Percentiles rank a stretch among this genome's conserved stretches.
These are phyloP conservation scores for Alternaria atra DNA, from an alignment of 2,329 filamentous ascomycete genomes.

Conservation along the genomic window DNA sequence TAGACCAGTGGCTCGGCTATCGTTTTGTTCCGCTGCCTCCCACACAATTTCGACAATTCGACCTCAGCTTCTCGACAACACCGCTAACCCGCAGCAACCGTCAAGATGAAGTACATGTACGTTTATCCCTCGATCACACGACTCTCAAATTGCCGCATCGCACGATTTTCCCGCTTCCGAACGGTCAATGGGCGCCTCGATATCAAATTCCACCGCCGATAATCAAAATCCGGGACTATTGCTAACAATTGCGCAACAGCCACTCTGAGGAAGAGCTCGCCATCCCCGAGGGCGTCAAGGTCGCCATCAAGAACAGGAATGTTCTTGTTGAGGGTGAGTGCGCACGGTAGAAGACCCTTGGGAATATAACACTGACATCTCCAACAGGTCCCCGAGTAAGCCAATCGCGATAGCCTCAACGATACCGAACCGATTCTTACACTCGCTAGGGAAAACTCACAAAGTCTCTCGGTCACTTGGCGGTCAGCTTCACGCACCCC, in stretches of 20 bases:
- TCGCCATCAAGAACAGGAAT: conserved; percentile 94
- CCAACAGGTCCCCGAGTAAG: conserved; percentile 45
- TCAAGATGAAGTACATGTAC: conserved; percentile 97
- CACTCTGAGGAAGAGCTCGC: conserved; percentile 95
- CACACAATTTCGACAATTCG: conserved; percentile 21
- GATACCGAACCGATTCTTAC: conserved; percentile 28
- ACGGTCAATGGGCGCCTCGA: conserved; percentile 20
- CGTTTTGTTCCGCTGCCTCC: conserved; percentile 21
- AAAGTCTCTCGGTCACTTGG: conserved; percentile 96
- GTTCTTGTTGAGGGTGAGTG: conserved; percentile 97
- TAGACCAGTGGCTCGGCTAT: conserved; percentile 26
- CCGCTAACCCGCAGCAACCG: conserved; percentile 48
- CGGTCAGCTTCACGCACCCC: conserved; percentile 92
- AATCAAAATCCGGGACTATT: conserved; percentile 25
- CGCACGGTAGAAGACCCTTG: neutral
- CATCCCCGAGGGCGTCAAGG: conserved; percentile 97
- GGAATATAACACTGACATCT: conserved; percentile 28
- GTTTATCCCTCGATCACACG: conserved; percentile 26
- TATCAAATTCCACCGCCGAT: conserved; percentile 22
- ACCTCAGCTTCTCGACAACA: conserved; percentile 38
- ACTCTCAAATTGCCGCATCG: conserved; percentile 23
- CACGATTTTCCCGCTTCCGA: conserved; percentile 22
- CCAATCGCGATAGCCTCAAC: conserved; percentile 13
- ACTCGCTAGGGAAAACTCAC: conserved; percentile 79
- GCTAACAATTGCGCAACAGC: conserved; percentile 52